Base-by-base conservation (phyloP, 495 filamentous ascomycete species). In the Venustampulla echinocandica region DNA sequence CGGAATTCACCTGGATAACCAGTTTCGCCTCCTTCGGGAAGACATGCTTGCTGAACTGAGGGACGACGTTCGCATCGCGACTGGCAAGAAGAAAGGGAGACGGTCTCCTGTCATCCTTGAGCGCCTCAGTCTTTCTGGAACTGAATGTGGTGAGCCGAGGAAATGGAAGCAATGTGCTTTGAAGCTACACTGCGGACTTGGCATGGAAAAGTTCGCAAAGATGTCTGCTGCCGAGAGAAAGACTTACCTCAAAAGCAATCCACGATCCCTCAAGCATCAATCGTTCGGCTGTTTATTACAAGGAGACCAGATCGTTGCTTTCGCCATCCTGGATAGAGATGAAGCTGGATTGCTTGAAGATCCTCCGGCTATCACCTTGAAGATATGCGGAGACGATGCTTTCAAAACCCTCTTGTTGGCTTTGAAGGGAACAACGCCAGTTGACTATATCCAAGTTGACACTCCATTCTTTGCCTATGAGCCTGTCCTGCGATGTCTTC, bases 401-500 rank as follows among this genome's bases (percentile, higher is more conserved):
- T 53, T 64, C 2, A 30, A 66, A 9, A 24, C 45, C 0, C 64
- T 68, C 0, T 52, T 81, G 3, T 50, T 54, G 2, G 69, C 71
- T 25, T 47, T 66, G 0, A 77, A 71, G 24, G 42, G 61, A 3
- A 47, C 61, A 0, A 20, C 51, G 1, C 42, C 63, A 24, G 53
- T 81, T 4, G 59, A 68, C 11, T 69, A 84, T 15, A 49, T 81
- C 0, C 63, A 68, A 14, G 70, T 85, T 3, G 70, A 84, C 45
- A 80, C 84, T 0, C 60, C 84, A 0, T 64, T 82, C 0, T 89
- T 88, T 57, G 77, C 84, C 0, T 88, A 79, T 50, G 80, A 88
- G 46, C 85, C 85, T 0, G 67, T 90, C 3, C 55, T 90, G 17
- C 55, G 64, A 43, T 64, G 74, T 7, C 58, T 90, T 6, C 76